Base-by-base conservation (phyloP, 345 rosid genomes). In the Sonneratia alba region DNA sequence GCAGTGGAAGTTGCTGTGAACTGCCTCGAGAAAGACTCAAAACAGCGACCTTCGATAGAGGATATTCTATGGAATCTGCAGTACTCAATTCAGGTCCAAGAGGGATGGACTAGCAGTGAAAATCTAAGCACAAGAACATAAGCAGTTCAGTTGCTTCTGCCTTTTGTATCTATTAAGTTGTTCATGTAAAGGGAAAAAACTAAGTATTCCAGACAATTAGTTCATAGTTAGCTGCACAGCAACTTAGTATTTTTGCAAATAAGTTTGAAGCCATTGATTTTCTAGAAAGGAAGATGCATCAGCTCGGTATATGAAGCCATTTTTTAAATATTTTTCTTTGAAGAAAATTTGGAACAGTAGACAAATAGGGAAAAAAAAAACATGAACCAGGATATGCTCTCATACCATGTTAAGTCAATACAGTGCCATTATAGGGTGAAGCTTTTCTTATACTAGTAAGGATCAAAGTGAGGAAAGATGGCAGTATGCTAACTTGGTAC, bases 61-160 rank as follows among this genome's bases (percentile, higher is more conserved):
- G 97, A 94, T 73, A 93, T 91, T 70, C 86, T 91, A 1, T 94
- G 98, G 97, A 91, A 94, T 77, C 79, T 94, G 82, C 98, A 91
- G 72, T 94, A 90, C 67, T 88, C 96, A 34, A 84, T 81, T 75
- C 98, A 94, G 81, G 90, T 90, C 53, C 98, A 94, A 70, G 96
- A 90, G 77, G 95, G 96, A 76, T 94, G 95, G 96, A 79, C 80
- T 70, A 88, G 89, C 53, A 94, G 96, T 55, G 98, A 89, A 66
- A 91, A 87, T 74, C 89, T 88, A 11, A 81, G 83, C 59, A 72
- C 87, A 66, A 70, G 69, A 64, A 38, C 61, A 37, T 75, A 63
- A 62, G 49, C 32, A 4, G 45, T 1, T 56, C 32, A 22, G 22
- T 36, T 56, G 22, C 63, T 53, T 43, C 70, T 53, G 24, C 55